These are phyloP conservation scores for Candida vaughaniae DNA, from an alignment of 805 yeast species.

Conservation along the genomic window DNA sequence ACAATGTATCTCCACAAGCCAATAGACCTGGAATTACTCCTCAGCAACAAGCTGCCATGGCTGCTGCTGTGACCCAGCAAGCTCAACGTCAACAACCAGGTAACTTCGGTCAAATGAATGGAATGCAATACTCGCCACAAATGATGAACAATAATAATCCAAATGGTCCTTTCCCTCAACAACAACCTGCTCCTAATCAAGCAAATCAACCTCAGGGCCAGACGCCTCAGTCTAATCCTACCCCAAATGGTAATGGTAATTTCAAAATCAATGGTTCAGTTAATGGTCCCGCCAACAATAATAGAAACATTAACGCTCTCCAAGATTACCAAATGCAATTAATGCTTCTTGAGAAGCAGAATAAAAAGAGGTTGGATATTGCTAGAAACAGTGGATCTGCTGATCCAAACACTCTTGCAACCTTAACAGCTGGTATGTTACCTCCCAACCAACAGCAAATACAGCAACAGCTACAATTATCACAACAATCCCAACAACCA, in stretches of 20 bases:
- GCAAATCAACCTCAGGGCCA: conserved; percentile 1
- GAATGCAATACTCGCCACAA: conserved; percentile 13
- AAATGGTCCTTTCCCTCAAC: conserved; percentile 2
- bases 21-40: not conserved
- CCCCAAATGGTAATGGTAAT: conserved; percentile 5
- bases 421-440: conserved; percentile 20
- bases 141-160: conserved; percentile 10
- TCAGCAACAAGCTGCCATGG: conserved; percentile 2
- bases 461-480: conserved; percentile 9
- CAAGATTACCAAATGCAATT: conserved; percentile 83
- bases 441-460: conserved; percentile 23
- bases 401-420: conserved; percentile 15
- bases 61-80: conserved; percentile 1
- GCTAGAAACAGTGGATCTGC: conserved; percentile 38
- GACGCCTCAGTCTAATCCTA: conserved; percentile 1
- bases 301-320: conserved; percentile 52
- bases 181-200: not conserved
- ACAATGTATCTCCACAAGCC: conserved; percentile 16
- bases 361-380: conserved; percentile 62
- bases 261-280: conserved; percentile 5
- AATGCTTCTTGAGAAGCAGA: conserved; percentile 72
- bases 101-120: conserved; percentile 7
- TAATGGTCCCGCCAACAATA: conserved; percentile 7
- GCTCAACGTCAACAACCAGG: conserved; percentile 5
- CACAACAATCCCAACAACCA: not conserved